Percentiles rank a stretch among this genome's conserved stretches.
phyloP scores from a whole-genome alignment of 2,329 filamentous ascomycete species.

The Paraphoma sp. region DNA sequence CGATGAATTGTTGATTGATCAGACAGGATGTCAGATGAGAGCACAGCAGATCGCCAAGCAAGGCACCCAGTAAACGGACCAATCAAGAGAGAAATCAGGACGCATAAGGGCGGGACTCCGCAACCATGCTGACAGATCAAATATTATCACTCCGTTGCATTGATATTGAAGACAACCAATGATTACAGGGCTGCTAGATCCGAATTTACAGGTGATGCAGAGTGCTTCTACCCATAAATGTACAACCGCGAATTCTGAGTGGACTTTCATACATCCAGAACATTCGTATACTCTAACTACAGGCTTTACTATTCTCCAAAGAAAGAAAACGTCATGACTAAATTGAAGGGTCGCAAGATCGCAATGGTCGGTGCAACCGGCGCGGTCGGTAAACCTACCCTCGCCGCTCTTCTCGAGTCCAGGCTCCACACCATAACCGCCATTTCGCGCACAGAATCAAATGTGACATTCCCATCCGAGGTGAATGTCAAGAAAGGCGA shows the following conservation, averaged over 20 bases:
- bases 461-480: conserved; percentile 47
- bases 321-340: too few relatives aligned
- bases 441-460: conserved; percentile 54
- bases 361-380: conserved; percentile 29
- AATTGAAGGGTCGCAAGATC: conserved; percentile 8
- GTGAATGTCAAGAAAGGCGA: conserved; percentile 51
- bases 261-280: too few relatives aligned
- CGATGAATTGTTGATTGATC: too few relatives aligned
- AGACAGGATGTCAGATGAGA: not conserved
- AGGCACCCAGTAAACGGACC: not conserved
- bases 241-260: too few relatives aligned
- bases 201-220: too few relatives aligned
- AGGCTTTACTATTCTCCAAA: too few relatives aligned
- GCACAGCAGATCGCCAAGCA: not conserved
- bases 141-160: too few relatives aligned
- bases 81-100: not conserved
- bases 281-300: too few relatives aligned
- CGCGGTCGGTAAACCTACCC: conserved; percentile 44
- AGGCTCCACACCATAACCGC: conserved; percentile 58
- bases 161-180: too few relatives aligned
- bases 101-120: too few relatives aligned
- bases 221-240: too few relatives aligned
- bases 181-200: too few relatives aligned
- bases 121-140: not conserved
- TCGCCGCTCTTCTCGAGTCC: conserved; percentile 47